phyloP scores from a whole-genome alignment of 2,329 filamentous ascomycete species.

The Periconia sp. region DNA sequence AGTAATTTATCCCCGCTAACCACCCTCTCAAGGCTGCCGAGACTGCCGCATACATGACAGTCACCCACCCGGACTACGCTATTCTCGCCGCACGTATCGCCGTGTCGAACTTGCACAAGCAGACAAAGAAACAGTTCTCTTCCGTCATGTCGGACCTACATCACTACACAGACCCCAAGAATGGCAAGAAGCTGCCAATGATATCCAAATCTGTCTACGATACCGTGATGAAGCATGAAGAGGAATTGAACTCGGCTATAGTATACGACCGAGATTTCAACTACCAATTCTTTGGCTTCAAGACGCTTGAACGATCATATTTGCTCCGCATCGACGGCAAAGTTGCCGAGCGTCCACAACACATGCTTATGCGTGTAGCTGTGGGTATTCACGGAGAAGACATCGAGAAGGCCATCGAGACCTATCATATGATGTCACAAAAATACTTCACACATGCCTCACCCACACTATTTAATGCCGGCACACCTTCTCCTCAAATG shows the following conservation, averaged over 20 bases:
- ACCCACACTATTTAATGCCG: conserved; percentile 96
- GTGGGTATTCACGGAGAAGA: conserved; percentile 96
- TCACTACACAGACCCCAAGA: conserved; percentile 95
- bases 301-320: conserved; percentile 97
- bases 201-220: conserved; percentile 91
- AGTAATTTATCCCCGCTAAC: not conserved
- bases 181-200: conserved; percentile 82
- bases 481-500: conserved; percentile 90
- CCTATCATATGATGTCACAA: conserved; percentile 98
- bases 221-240: conserved; percentile 91
- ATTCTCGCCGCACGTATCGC: conserved; percentile 97
- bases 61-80: conserved; percentile 98
- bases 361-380: conserved; percentile 99
- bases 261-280: conserved; percentile 99
- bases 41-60: conserved; percentile 99
- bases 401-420: conserved; percentile 92
- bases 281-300: conserved; percentile 99
- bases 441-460: conserved; percentile 99
- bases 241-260: conserved; percentile 97
- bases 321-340: conserved; percentile 93
- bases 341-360: conserved; percentile 94
- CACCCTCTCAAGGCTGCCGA: conserved; percentile 74
- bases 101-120: conserved; percentile 99
- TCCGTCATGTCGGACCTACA: conserved; percentile 90
- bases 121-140: conserved; percentile 99